Conservation (phyloP, 305 asterid species). For the Salvia sclarea region DNA sequence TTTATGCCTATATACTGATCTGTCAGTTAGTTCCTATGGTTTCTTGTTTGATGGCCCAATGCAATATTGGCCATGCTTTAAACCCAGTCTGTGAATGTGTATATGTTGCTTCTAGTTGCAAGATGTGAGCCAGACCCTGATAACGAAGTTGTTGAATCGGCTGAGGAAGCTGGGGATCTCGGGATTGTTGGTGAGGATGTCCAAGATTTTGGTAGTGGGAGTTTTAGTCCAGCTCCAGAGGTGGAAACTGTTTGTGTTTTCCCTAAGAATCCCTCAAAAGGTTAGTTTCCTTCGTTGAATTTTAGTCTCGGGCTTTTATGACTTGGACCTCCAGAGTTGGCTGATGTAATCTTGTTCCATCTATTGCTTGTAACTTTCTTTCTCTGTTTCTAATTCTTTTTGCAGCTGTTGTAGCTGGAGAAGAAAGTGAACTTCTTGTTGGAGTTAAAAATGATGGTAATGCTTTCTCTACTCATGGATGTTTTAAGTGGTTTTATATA, state of each 20-base stretch:
- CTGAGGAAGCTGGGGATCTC: conserved; percentile 67
- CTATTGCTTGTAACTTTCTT: not conserved
- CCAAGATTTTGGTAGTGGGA: conserved; percentile 72
- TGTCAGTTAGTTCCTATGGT: not conserved
- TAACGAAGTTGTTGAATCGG: conserved; percentile 51
- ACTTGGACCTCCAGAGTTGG: not conserved
- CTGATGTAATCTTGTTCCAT: conserved; percentile 17
- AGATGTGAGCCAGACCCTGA: conserved; percentile 69
- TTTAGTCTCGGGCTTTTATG: not conserved
- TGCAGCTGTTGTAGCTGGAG: conserved; percentile 83
- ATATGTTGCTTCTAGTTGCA: conserved; percentile 50
- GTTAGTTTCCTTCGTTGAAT: conserved; percentile 41
- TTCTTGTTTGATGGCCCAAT: not conserved
- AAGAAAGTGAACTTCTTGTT: conserved; percentile 86
- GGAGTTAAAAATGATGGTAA: conserved; percentile 91
- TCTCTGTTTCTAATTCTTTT: conserved; percentile 29
- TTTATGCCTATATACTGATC: not conserved
- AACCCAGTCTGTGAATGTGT: conserved; percentile 6
- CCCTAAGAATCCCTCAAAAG: conserved; percentile 82
- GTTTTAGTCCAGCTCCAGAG: conserved; percentile 70
- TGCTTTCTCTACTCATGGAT: conserved; percentile 21
- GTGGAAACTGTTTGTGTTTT: conserved; percentile 88
- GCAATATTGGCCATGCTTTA: not conserved
- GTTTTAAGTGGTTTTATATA: not conserved
- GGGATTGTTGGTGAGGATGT: conserved; percentile 92